These are phyloP conservation scores for Magnusiomyces tetraspermus DNA, from an alignment of 1,139 yeast genomes.

Conservation along the genomic window DNA sequence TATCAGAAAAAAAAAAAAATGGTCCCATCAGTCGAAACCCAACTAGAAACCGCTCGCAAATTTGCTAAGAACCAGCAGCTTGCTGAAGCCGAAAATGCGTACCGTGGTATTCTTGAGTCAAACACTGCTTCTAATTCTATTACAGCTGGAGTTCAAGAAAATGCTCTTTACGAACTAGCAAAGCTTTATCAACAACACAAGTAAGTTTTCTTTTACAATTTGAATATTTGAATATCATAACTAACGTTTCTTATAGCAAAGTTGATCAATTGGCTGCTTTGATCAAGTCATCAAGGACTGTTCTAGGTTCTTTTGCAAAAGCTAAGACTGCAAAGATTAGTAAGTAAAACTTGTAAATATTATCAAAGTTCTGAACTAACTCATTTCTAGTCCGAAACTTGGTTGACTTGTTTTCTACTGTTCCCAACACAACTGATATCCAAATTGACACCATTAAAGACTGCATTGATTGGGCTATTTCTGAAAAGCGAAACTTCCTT, in stretches of 20 bases:
- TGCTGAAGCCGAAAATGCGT: conserved; percentile 49
- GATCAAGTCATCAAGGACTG: conserved; percentile 58
- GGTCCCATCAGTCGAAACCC: background rate
- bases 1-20: background rate
- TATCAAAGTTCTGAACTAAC: conserved; percentile 65
- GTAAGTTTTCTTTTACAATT: conserved; percentile 10
- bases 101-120: conserved; percentile 37
- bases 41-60: conserved; percentile 46
- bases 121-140: conserved; percentile 34
- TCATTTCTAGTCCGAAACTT: conserved; percentile 44
- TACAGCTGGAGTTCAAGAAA: conserved; percentile 32
- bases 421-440: conserved; percentile 58
- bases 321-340: conserved; percentile 88
- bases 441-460: conserved; percentile 71
- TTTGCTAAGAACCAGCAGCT: conserved; percentile 43
- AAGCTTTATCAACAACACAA: conserved; percentile 27
- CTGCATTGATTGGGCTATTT: conserved; percentile 79
- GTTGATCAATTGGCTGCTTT: conserved; percentile 48
- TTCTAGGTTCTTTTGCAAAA: conserved; percentile 72
- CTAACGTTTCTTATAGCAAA: conserved; percentile 23
- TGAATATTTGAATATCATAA: background rate
- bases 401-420: conserved; percentile 66
- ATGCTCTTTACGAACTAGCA: conserved; percentile 32
- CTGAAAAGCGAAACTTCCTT: conserved; percentile 75
- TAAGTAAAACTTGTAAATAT: conserved; percentile 38